Evolutionary conservation across 768 basidiomycete genomes (phyloP).

Genomic region (Phylloporus sp.): DNA sequence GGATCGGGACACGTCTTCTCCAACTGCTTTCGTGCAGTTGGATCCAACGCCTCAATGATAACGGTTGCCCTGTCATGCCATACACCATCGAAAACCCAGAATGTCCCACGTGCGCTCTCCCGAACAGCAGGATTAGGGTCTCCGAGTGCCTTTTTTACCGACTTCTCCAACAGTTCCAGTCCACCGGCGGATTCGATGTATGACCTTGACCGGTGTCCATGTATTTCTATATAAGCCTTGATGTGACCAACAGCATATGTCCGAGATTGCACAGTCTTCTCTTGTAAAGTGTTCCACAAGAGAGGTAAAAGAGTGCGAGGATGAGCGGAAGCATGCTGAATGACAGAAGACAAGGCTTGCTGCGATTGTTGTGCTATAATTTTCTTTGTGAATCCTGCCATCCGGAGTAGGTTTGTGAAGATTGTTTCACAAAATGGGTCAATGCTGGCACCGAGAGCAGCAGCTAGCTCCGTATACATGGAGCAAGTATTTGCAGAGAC

Average conservation of each 20-base stretch:
- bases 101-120: conserved; percentile 66
- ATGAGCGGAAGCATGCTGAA: conserved; percentile 65
- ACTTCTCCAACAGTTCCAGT: conserved; percentile 69
- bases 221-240: conserved; percentile 68
- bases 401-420: conserved; percentile 71
- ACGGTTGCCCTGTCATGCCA: conserved; percentile 69
- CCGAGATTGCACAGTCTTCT: conserved; percentile 79
- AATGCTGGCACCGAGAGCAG: conserved; percentile 58
- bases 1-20: conserved; percentile 80
- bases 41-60: conserved; percentile 68
- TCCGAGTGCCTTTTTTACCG: conserved; percentile 63
- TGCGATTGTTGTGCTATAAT: conserved; percentile 87
- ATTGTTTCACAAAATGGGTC: conserved; percentile 81
- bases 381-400: conserved; percentile 92
- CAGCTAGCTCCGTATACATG: conserved; percentile 72
- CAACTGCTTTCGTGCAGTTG: conserved; percentile 69
- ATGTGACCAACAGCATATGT: conserved; percentile 65
- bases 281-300: conserved; percentile 64
- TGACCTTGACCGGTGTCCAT: conserved; percentile 59
- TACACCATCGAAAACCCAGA: conserved; percentile 74
- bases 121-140: conserved; percentile 81
- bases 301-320: conserved; percentile 67
- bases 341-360: conserved; percentile 58
- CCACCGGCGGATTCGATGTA: conserved; percentile 67
- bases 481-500: conserved; percentile 75